phyloP scores from a whole-genome alignment of 495 filamentous ascomycete genomes.

The Evernia prunastri region DNA sequence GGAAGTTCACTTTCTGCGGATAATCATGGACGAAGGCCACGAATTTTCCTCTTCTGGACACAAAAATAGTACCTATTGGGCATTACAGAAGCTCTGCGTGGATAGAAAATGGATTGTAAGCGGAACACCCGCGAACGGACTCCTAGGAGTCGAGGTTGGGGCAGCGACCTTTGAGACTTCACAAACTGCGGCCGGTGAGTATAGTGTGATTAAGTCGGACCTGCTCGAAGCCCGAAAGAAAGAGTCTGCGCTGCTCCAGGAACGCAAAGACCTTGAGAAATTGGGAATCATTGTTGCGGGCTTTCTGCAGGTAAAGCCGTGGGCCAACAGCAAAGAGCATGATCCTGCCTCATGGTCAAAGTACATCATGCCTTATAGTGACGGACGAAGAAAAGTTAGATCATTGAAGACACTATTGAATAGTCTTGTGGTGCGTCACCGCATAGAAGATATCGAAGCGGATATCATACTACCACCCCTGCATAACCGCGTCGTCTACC shows the following conservation, averaged over 20 bases:
- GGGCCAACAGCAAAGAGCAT: slow-evolving; percentile 50
- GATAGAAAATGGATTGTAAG: slow-evolving; percentile 84
- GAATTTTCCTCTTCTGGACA: slow-evolving; percentile 56
- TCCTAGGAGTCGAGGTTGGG: slow-evolving; percentile 68
- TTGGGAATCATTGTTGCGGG: slow-evolving; percentile 62
- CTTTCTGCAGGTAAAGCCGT: slow-evolving; percentile 72
- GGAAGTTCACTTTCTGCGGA: slow-evolving; percentile 70
- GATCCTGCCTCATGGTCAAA: slow-evolving; percentile 60
- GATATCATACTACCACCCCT: slow-evolving; percentile 63
- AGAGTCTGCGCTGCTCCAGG: slow-evolving; percentile 41
- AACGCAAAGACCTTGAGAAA: slow-evolving; percentile 66
- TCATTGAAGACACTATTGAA: slow-evolving; percentile 67
- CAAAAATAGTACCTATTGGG: slow-evolving; percentile 57
- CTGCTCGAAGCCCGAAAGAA: slow-evolving; percentile 32
- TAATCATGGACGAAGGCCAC: slow-evolving; percentile 91
- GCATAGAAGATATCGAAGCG: slow-evolving; percentile 56
- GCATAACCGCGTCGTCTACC: slow-evolving; percentile 60
- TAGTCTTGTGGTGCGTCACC: slow-evolving; percentile 75
- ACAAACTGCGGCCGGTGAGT: slow-evolving; percentile 18
- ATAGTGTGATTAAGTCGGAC: slow-evolving; percentile 27
- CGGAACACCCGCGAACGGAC: slow-evolving; percentile 77
- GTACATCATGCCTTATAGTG: slow-evolving; percentile 63
- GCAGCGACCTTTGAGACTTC: slow-evolving; percentile 44
- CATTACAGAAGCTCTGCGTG: slow-evolving; percentile 61
- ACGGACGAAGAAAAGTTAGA: slow-evolving; percentile 48